Evolutionary conservation across 192 early-diverging fungal genomes (phyloP).

Genomic region (Martensiomyces pterosporus): DNA sequence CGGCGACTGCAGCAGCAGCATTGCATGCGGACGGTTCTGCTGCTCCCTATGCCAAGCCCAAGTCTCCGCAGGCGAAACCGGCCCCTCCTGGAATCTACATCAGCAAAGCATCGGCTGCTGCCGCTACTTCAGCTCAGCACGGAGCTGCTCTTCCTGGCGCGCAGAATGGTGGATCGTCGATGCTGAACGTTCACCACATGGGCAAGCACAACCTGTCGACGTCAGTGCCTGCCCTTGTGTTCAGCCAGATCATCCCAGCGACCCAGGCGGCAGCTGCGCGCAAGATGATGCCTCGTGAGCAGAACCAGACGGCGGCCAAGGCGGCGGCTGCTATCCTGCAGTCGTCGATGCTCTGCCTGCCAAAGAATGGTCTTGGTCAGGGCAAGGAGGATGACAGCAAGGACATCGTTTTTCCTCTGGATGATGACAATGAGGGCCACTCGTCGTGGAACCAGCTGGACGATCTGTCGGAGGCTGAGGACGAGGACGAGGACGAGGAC

Average conservation of each 20-base stretch:
- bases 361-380: conserved; percentile 49
- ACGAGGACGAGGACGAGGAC: conserved; percentile 18
- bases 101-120: background rate
- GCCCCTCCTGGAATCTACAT: too few species aligned
- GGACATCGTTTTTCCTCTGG: conserved; percentile 1
- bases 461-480: conserved; percentile 35
- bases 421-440: conserved; percentile 4
- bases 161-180: background rate
- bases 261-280: conserved; percentile 49
- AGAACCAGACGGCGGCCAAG: conserved; percentile 43
- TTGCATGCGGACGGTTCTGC: too few species aligned
- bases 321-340: conserved; percentile 46
- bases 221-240: conserved; percentile 47
- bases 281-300: conserved; percentile 54
- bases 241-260: conserved; percentile 52
- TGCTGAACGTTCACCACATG: background rate
- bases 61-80: too few species aligned
- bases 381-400: conserved; percentile 34
- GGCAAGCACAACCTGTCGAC: conserved; percentile 39
- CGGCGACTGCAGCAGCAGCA: too few species aligned
- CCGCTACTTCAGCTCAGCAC: too few species aligned
- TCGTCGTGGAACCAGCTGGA: conserved; percentile 30
- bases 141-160: too few species aligned
- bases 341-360: conserved; percentile 45
- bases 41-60: conserved; percentile 8